Percentiles rank a stretch among this genome's conserved stretches.
These are phyloP conservation scores for Globisporangium viniferum DNA, from an alignment of 352 stramenopile genomes.

Conservation along the genomic window DNA sequence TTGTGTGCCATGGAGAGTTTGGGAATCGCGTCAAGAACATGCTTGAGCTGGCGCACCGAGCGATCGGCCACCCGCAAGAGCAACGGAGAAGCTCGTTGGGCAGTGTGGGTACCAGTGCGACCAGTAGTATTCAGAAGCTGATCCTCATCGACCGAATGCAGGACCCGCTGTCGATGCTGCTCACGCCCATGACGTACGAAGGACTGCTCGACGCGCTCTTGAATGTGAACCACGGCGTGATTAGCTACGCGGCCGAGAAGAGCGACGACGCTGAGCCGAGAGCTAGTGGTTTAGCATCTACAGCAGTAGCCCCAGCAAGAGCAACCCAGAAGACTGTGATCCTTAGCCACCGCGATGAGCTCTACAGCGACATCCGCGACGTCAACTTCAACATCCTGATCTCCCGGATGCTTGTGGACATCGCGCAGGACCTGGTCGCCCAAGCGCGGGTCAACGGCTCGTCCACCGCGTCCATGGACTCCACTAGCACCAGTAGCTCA, in stretches of 20 bases:
- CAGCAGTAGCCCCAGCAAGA: not conserved
- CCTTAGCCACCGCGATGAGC: conserved; percentile 64
- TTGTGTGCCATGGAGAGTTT: conserved; percentile 53
- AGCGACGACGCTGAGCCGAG: conserved; percentile 8
- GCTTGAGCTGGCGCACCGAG: conserved; percentile 46
- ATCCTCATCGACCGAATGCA: conserved; percentile 77
- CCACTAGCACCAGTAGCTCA: not conserved
- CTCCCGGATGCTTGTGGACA: conserved; percentile 42
- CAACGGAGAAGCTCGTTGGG: not conserved
- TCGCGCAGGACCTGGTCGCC: conserved; percentile 48
- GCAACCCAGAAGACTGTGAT: conserved; percentile 42
- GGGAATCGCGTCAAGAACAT: conserved; percentile 55
- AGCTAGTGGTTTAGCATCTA: not conserved
- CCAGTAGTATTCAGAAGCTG: conserved; percentile 44
- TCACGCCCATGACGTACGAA: conserved; percentile 86
- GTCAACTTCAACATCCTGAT: conserved; percentile 78
- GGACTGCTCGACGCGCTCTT: conserved; percentile 70
- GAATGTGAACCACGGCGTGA: conserved; percentile 67
- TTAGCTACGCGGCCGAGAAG: conserved; percentile 37
- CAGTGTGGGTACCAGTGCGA: not conserved
- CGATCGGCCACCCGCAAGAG: conserved; percentile 9
- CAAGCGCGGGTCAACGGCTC: conserved; percentile 29
- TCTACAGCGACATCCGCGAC: conserved; percentile 72
- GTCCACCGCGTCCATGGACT: not conserved
- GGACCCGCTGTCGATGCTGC: conserved; percentile 75